Evolutionary conservation across 108 stramenopile genomes (phyloP), one percentile per base, ranked within the genome.

Genomic region (Aurantiochytrium sp.): DNA sequence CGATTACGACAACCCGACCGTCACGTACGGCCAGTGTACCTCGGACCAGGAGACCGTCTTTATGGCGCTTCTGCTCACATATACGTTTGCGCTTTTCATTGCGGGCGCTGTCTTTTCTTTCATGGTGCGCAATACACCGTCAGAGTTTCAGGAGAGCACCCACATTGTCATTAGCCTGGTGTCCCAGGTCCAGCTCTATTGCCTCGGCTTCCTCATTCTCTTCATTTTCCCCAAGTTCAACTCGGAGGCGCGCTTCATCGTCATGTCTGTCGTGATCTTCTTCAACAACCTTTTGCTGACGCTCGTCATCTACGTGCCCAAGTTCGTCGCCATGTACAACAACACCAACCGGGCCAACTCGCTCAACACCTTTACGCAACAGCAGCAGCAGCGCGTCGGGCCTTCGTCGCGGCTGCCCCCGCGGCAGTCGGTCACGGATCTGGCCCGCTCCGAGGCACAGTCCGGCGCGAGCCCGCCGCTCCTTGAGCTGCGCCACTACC

Each of bases 61-160:
- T n/a, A 48, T 81, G 27, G 45, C 73, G 6, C 36, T 81, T n/a
- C 45, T 81, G 12, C 39, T 81, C 4, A 48, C 42, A 12, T 81
- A 81, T n/a, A 41, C 39, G 21, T 41, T 81, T 48, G 42, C 30
- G n/a, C 73, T 81, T 24, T 81, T 81, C 24, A 24, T 81, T 24
- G 45, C 39, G n/a, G 73, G 73, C 6, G 73, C 45, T 8, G 45
- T 81, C 3, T 81, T 81, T 24, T 48, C 42, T 6, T 81, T 48
- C 45, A 81, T 48, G 73, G 73, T 81, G 39, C 73, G 73, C 45
- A 81, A 81, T 48, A 48, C 73, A 6, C 42, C 39, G 21, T 81
- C 73, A 12, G 73, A 81, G 73, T 81, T 48, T 2, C 73, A 81
- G 45, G 73, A 81, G 39, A 81, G 73, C 73, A 41, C 42, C 6